These are phyloP conservation scores for Nicotiana undulata DNA, from an alignment of 257 asterid genomes.

Conservation along the genomic window DNA sequence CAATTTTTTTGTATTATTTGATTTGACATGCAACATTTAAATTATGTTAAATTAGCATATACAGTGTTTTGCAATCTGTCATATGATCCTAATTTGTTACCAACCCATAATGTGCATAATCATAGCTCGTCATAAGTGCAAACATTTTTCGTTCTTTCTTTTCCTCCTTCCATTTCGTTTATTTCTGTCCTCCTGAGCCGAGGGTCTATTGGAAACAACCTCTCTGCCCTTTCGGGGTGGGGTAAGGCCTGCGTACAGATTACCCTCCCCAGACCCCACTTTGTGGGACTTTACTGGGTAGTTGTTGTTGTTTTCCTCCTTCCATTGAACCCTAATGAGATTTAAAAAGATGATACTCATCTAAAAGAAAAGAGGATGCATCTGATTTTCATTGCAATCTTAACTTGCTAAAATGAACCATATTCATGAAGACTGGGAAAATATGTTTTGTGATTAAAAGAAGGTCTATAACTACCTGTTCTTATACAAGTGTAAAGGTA, in stretches of 20 bases:
- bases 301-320: background rate
- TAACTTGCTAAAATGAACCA: background rate
- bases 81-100: background rate
- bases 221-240: no score
- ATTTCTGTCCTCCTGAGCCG: no score
- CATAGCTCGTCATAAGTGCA: background rate
- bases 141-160: background rate
- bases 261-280: no score
- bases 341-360: background rate
- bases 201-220: no score
- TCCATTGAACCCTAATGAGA: background rate
- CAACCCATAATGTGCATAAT: background rate
- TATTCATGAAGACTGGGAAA: background rate
- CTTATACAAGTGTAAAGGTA: background rate
- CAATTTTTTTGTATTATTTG: background rate
- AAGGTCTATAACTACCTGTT: background rate
- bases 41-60: background rate
- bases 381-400: background rate
- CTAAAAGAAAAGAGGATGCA: background rate
- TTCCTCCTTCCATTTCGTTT: background rate
- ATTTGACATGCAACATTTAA: background rate
- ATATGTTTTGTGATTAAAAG: background rate
- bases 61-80: background rate
- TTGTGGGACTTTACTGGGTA: no score
- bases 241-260: no score